Conservation (phyloP, 2,329 filamentous ascomycete species). For the Xylogone sp. region DNA sequence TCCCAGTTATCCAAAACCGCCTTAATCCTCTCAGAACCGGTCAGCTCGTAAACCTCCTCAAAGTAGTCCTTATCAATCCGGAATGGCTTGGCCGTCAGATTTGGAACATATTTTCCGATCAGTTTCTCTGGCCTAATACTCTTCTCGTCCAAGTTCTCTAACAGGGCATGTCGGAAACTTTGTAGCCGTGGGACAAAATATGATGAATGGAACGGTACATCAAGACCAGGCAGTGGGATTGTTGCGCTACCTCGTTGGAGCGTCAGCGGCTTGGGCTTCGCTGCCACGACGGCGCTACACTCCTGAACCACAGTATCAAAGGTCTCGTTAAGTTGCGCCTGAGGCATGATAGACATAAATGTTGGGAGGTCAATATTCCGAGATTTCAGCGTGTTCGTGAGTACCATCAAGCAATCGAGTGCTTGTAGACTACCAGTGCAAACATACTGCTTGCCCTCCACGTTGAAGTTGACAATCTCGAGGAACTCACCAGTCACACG, state of each 20-base stretch:
- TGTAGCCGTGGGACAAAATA: slow-evolving; percentile 17
- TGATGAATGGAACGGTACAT: slow-evolving; percentile 30
- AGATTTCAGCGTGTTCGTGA: no score
- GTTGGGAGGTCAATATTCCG: no score
- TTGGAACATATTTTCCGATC: slow-evolving; percentile 31
- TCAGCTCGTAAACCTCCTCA: slow-evolving; percentile 4
- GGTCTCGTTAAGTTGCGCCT: no score
- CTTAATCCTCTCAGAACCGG: not conserved
- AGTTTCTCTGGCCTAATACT: slow-evolving; percentile 22
- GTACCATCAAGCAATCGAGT: slow-evolving; percentile 26
- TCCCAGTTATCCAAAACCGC: slow-evolving; percentile 6
- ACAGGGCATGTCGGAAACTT: slow-evolving; percentile 21
- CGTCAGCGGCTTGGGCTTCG: slow-evolving; percentile 61
- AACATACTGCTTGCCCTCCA: slow-evolving; percentile 26
- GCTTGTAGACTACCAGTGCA: slow-evolving; percentile 26
- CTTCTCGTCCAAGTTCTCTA: slow-evolving; percentile 16
- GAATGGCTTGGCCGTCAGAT: slow-evolving; percentile 31
- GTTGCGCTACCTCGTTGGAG: slow-evolving; percentile 43
- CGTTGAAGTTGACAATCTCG: slow-evolving; percentile 98
- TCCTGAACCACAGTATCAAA: no score
- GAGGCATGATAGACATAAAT: not conserved
- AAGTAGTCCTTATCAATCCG: slow-evolving; percentile 21
- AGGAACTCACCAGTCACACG: slow-evolving; percentile 90
- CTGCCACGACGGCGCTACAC: slow-evolving; percentile 54
- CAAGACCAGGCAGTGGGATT: slow-evolving; percentile 28